Evolutionary conservation across 1,284 basidiomycete genomes (phyloP).

Genomic region (Psilocybe mexicana): DNA sequence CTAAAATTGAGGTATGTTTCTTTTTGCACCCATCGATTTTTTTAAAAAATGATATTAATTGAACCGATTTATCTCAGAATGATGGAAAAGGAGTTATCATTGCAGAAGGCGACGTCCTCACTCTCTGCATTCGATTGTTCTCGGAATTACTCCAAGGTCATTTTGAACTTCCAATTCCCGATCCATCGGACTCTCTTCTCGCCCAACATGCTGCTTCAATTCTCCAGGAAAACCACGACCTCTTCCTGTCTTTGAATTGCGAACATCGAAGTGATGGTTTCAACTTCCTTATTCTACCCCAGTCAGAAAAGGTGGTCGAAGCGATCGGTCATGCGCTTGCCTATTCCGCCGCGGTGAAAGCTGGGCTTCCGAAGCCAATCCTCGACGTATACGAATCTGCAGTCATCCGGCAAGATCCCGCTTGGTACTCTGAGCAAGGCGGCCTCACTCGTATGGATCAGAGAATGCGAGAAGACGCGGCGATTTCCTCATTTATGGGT

Average conservation of each 20-base stretch:
- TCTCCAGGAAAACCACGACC: conserved; percentile 42
- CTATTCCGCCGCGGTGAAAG: conserved; percentile 46
- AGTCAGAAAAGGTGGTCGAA: conserved; percentile 46
- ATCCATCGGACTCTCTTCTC: conserved; percentile 42
- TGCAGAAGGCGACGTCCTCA: conserved; percentile 55
- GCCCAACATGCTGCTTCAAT: conserved; percentile 44
- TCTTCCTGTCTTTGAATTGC: conserved; percentile 36
- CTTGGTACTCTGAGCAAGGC: conserved; percentile 53
- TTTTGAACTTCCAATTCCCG: conserved; percentile 44
- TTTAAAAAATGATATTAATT: conserved; percentile 10
- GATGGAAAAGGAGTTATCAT: conserved; percentile 51
- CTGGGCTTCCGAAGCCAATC: conserved; percentile 43
- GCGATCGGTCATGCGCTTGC: conserved; percentile 54
- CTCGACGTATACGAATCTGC: conserved; percentile 55
- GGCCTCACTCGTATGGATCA: conserved; percentile 43
- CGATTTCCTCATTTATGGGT: conserved; percentile 43
- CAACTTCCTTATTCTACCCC: conserved; percentile 50
- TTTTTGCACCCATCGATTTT: conserved; percentile 1
- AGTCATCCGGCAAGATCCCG: conserved; percentile 48
- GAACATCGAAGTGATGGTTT: conserved; percentile 48
- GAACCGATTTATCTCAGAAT: conserved; percentile 35
- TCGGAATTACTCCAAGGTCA: conserved; percentile 49
- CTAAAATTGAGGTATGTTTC: conserved; percentile 44
- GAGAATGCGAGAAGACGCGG: conserved; percentile 44
- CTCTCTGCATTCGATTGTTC: conserved; percentile 53